phyloP scores from a whole-genome alignment of 2,329 filamentous ascomycete genomes.

The Talaromyces amestolkiae region DNA sequence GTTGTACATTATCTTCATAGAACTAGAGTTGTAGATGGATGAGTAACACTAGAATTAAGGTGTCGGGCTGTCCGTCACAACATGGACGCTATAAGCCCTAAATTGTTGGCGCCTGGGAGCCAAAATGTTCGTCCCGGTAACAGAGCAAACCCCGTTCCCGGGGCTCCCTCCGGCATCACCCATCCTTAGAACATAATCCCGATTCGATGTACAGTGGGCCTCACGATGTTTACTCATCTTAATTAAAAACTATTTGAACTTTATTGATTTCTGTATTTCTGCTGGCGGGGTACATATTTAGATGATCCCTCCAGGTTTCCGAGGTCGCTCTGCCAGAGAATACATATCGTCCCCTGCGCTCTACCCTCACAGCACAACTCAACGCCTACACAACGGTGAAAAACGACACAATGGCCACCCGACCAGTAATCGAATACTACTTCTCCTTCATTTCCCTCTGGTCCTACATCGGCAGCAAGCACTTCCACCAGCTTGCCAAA shows the following conservation, averaged over 20 bases:
- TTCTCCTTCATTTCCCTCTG: conserved; percentile 35
- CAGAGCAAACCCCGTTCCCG: neutral
- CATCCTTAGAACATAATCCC: neutral
- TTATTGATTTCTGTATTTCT: neutral
- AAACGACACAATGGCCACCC: conserved; percentile 19
- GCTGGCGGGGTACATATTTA: neutral
- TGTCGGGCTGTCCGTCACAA: neutral
- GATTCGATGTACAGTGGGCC: neutral
- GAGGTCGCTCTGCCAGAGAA: neutral
- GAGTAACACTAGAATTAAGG: neutral
- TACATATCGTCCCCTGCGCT: too few relatives aligned
- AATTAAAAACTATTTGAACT: neutral
- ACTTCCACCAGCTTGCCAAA: conserved; percentile 24
- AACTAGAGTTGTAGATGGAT: neutral
- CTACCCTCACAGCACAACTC: neutral
- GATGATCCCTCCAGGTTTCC: neutral
- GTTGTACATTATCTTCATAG: neutral
- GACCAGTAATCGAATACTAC: conserved; percentile 46
- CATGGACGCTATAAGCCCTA: neutral
- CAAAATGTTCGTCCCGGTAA: neutral
- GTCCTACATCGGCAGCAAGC: conserved; percentile 32
- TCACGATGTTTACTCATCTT: neutral
- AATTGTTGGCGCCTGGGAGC: neutral
- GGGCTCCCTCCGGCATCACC: neutral
- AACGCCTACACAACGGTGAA: neutral